These are phyloP conservation scores for Ichthyophthirius multifiliis DNA, from an alignment of 169 alveolate species.

Conservation along the genomic window DNA sequence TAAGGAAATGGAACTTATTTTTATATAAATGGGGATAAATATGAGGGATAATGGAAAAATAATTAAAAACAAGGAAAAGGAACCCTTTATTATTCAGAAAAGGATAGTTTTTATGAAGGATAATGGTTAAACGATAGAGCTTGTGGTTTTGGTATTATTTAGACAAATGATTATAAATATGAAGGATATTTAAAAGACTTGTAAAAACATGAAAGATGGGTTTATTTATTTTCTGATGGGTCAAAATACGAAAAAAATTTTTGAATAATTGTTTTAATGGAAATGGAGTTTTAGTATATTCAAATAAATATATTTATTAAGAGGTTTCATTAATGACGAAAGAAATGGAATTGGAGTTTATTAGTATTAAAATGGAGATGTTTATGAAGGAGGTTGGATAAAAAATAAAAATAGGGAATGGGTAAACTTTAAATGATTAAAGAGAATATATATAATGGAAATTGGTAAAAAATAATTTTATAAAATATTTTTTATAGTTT, in stretches of 20 bases:
- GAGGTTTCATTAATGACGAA: constrained; percentile 17
- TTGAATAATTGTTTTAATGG: constrained; percentile 22
- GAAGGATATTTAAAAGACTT: constrained; percentile 19
- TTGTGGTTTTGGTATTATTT: constrained; percentile 41
- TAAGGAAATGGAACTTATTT: constrained; percentile 32
- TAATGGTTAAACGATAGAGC: constrained; percentile 46
- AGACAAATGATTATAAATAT: constrained; percentile 2
- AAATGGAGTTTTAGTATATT: constrained; percentile 8
- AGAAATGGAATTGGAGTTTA: constrained; percentile 38
- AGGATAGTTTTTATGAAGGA: constrained; percentile 47
- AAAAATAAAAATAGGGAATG: too few species aligned
- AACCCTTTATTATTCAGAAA: constrained; percentile 28
- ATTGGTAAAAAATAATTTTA: constrained; percentile 26
- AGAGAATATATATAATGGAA: constrained; percentile 25
- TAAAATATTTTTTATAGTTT: constrained; percentile 37
- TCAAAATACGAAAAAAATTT: too few species aligned
- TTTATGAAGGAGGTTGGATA: constrained; percentile 9
- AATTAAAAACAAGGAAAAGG: constrained; percentile 46
- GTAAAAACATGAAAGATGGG: too few species aligned
- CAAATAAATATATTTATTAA: constrained; percentile 15
- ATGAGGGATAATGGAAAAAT: constrained; percentile 33
- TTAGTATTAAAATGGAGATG: constrained; percentile 6
- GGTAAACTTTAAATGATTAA: too few species aligned
- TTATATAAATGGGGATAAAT: constrained; percentile 37
- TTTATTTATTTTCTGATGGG: too few species aligned